Base-by-base conservation (phyloP, 2,329 filamentous ascomycete genomes). In the Alternaria panax region DNA sequence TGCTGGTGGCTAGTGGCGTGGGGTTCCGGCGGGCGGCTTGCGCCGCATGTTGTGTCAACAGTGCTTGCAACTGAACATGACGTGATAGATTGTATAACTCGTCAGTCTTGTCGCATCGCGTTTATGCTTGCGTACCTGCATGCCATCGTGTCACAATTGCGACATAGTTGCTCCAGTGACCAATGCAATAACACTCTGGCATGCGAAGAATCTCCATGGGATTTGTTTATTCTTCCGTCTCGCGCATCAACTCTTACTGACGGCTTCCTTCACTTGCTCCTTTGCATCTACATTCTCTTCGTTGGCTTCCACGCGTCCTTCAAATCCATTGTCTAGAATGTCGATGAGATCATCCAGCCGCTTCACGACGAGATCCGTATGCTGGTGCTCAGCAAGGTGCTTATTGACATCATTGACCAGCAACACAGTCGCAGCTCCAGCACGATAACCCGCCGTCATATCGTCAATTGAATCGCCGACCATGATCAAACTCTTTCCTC, bases 391-490 rank as follows among this genome's bases (percentile, higher is more conserved):
- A 7, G 84, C 86, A 58, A 97, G 75, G 65, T 90, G 84, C 55
- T 77, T 78, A 74, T 97, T 97, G n/a, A 85, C 88, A n/a, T 92
- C 87, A 71, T 96, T 96, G 16, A 90, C 85, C 43, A 99, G 82
- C 74, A 98, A 75, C n/a, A 98, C 93, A 0, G 95, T 98, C 32
- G 92, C 91, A 1, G 93, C 92, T 1, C 94, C 94, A 0, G 94
- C 94, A 52, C 83, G 84, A 60, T 90, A 86, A 0, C 95, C 94
- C 1, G 94, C 92, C 7, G 90, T 91, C 87, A 98, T 96, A 75
- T 99, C 95, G 76, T 98, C 95, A 55, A 96, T 87, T 16, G 90
- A 93, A 58, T 86, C 84, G 9, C 83, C 84, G 0, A 86, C 81
- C 78, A 85, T 85, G 56, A 87, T 82, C 50, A 86, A 57, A 27